These are phyloP conservation scores for Paecilomyces formosus DNA, from an alignment of 2,329 filamentous ascomycete species.

Conservation along the genomic window DNA sequence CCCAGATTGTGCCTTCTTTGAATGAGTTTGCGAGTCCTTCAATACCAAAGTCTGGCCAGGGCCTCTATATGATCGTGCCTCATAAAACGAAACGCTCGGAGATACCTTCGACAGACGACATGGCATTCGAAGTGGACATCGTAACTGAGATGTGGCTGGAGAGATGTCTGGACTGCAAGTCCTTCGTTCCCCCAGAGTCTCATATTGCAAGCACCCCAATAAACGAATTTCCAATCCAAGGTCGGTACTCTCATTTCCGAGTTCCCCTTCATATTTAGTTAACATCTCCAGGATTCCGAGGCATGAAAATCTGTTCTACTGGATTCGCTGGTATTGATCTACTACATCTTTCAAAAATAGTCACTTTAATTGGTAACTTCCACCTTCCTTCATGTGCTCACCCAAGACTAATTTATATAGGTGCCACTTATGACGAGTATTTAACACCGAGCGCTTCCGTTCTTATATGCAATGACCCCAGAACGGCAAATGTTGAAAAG, in stretches of 20 bases:
- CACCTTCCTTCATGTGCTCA: neutral
- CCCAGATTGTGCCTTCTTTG: slow-evolving; percentile 26
- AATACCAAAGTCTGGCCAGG: slow-evolving; percentile 25
- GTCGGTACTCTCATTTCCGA: slow-evolving; percentile 19
- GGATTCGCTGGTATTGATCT: slow-evolving; percentile 79
- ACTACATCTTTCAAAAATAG: slow-evolving; percentile 70
- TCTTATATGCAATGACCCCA: slow-evolving; percentile 60
- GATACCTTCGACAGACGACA: slow-evolving; percentile 31
- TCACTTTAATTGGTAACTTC: slow-evolving; percentile 59
- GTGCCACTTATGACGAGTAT: slow-evolving; percentile 72
- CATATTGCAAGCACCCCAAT: slow-evolving; percentile 75
- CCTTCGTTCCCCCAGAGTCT: slow-evolving; percentile 58
- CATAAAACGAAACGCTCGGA: slow-evolving; percentile 25
- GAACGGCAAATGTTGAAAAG: slow-evolving; percentile 59
- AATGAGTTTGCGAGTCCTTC: slow-evolving; percentile 26
- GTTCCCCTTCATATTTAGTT: neutral
- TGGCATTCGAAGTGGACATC: slow-evolving; percentile 37
- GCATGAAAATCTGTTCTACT: slow-evolving; percentile 69
- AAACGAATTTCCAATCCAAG: slow-evolving; percentile 57
- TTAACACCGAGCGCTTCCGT: slow-evolving; percentile 66
- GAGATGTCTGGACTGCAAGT: slow-evolving; percentile 71
- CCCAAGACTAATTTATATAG: slow-evolving; percentile 26
- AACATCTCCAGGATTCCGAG: slow-evolving; percentile 50
- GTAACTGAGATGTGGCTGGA: slow-evolving; percentile 95
- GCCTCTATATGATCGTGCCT: slow-evolving; percentile 33